phyloP scores from a whole-genome alignment of 2,329 filamentous ascomycete species.

The Lomentospora prolificans region DNA sequence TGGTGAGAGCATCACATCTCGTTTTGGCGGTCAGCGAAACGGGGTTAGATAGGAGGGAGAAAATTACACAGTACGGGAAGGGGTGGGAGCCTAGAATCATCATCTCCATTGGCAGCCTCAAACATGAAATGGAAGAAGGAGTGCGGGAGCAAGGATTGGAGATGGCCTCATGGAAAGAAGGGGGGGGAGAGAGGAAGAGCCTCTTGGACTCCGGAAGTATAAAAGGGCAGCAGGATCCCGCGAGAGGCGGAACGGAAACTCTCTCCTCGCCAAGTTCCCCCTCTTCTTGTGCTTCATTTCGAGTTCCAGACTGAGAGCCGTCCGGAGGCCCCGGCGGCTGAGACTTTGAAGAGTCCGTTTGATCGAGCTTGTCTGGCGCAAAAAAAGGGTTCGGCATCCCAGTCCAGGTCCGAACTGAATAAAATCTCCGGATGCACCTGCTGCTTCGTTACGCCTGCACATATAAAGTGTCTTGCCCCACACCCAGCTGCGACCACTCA shows the following conservation, averaged over 20 bases:
- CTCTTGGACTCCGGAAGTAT: slow-evolving; percentile 18
- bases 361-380: background rate
- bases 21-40: background rate
- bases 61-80: background rate
- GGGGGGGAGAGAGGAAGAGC: slow-evolving; percentile 6
- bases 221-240: slow-evolving; percentile 21
- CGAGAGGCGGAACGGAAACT: background rate
- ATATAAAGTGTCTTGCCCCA: background rate
- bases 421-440: background rate
- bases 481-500: background rate
- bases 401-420: background rate
- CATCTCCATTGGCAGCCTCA: background rate
- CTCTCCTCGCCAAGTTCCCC: background rate
- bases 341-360: background rate
- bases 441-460: no score
- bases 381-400: background rate
- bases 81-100: background rate
- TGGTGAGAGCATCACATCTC: slow-evolving; percentile 3
- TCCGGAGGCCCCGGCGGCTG: background rate
- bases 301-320: background rate
- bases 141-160: background rate
- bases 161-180: background rate
- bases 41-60: background rate
- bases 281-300: background rate
- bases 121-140: background rate